Evolutionary conservation across 1,284 basidiomycete genomes (phyloP).

Genomic region (Tranzscheliella williamsii): DNA sequence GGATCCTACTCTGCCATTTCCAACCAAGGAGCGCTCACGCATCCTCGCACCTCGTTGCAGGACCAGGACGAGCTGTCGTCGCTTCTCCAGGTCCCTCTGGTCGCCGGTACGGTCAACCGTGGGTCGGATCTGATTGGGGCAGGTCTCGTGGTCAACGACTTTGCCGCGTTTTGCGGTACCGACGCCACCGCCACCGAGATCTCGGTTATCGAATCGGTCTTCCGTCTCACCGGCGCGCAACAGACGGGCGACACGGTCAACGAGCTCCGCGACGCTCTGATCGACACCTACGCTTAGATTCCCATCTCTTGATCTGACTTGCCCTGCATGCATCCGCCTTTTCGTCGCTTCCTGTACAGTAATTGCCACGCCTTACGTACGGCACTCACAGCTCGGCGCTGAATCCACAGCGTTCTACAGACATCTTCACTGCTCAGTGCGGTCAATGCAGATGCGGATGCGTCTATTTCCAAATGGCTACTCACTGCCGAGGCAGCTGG

Average conservation of each 20-base stretch:
- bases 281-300: constrained; percentile 56
- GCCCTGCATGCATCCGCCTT: no score
- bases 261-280: constrained; percentile 57
- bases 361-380: no score
- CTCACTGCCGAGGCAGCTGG: no score
- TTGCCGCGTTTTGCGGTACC: constrained; percentile 78
- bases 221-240: constrained; percentile 65
- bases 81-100: constrained; percentile 89
- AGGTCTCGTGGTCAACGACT: constrained; percentile 96
- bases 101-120: constrained; percentile 96
- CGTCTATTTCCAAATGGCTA: no score
- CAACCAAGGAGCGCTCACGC: constrained; percentile 95
- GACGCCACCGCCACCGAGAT: constrained; percentile 91
- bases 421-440: no score
- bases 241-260: constrained; percentile 49
- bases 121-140: constrained; percentile 97
- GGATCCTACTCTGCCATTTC: constrained; percentile 92
- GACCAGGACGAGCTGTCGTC: constrained; percentile 97
- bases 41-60: constrained; percentile 93
- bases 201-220: constrained; percentile 94
- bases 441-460: no score
- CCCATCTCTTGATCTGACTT: background rate
- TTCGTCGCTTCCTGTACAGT: no score
- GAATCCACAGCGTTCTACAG: no score
- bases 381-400: no score